Conservation (phyloP, 2,329 filamentous ascomycete genomes). For the Cladobotryum mycophilum region DNA sequence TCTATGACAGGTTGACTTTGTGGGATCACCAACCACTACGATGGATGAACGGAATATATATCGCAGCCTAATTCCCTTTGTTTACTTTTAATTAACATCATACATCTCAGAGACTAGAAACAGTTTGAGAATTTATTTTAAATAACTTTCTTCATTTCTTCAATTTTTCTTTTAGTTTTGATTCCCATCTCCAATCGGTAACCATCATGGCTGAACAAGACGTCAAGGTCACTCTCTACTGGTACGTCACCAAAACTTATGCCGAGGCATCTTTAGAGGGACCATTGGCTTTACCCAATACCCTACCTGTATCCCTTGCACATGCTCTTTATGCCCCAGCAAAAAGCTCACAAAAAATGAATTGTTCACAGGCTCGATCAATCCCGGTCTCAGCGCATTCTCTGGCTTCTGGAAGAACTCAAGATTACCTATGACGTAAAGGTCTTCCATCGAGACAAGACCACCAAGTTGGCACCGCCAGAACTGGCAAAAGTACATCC, state of each 20-base stretch:
- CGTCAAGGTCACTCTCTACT: conserved; percentile 57
- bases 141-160: too few relatives aligned
- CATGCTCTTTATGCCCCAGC: background rate
- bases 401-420: conserved; percentile 83
- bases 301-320: background rate
- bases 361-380: conserved; percentile 61
- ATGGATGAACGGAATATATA: too few relatives aligned
- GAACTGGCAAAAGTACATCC: conserved; percentile 75
- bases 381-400: conserved; percentile 74
- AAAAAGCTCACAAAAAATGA: too few relatives aligned
- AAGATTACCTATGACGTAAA: conserved; percentile 73
- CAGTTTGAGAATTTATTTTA: too few relatives aligned
- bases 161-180: too few relatives aligned
- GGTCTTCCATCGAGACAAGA: conserved; percentile 62
- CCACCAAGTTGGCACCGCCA: conserved; percentile 62
- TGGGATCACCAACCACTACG: too few relatives aligned
- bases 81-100: too few relatives aligned
- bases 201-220: conserved; percentile 23
- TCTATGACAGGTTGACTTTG: too few relatives aligned
- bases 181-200: too few relatives aligned
- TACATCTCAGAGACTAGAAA: too few relatives aligned
- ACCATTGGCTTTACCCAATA: background rate
- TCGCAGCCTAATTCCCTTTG: too few relatives aligned
- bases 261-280: background rate
- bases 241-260: conserved; percentile 35